These are phyloP conservation scores for Cystofilobasidium capitatum DNA, from an alignment of 768 basidiomycete species.

Conservation along the genomic window DNA sequence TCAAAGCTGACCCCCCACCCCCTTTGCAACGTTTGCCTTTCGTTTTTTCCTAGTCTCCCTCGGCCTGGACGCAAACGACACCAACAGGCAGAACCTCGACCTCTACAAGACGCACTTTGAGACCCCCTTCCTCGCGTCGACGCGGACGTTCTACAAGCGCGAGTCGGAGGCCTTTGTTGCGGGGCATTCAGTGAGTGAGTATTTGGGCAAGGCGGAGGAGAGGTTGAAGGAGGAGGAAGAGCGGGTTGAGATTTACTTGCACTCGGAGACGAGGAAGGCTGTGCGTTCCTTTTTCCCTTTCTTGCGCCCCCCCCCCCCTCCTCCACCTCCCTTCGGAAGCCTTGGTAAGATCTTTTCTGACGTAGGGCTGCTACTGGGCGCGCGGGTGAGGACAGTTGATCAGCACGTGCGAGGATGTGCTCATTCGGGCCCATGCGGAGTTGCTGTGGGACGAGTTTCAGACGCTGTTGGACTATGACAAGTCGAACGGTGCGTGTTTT, in stretches of 20 bases:
- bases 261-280: slow-evolving; percentile 74
- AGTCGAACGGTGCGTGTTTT: slow-evolving; percentile 55
- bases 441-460: slow-evolving; percentile 92
- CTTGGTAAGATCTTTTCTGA: too few species aligned
- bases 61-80: slow-evolving; percentile 82
- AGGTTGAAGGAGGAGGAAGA: slow-evolving; percentile 89
- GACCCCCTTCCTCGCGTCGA: slow-evolving; percentile 72
- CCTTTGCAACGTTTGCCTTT: background rate
- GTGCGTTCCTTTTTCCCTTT: slow-evolving; percentile 39
- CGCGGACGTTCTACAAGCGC: slow-evolving; percentile 80
- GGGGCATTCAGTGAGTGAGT: slow-evolving; percentile 82
- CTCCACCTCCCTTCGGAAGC: too few species aligned
- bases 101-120: slow-evolving; percentile 90
- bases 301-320: slow-evolving; percentile 23
- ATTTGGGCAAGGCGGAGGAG: slow-evolving; percentile 88
- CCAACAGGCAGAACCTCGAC: slow-evolving; percentile 75
- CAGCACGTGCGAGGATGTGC: slow-evolving; percentile 68
- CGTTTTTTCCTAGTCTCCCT: slow-evolving; percentile 53
- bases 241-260: slow-evolving; percentile 84
- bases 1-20: background rate
- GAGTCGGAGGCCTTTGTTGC: slow-evolving; percentile 86
- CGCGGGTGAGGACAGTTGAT: slow-evolving; percentile 39
- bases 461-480: slow-evolving; percentile 64
- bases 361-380: too few species aligned
- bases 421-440: slow-evolving; percentile 75